Conservation (phyloP, 1,284 basidiomycete genomes). For the Tilletia setariae region DNA sequence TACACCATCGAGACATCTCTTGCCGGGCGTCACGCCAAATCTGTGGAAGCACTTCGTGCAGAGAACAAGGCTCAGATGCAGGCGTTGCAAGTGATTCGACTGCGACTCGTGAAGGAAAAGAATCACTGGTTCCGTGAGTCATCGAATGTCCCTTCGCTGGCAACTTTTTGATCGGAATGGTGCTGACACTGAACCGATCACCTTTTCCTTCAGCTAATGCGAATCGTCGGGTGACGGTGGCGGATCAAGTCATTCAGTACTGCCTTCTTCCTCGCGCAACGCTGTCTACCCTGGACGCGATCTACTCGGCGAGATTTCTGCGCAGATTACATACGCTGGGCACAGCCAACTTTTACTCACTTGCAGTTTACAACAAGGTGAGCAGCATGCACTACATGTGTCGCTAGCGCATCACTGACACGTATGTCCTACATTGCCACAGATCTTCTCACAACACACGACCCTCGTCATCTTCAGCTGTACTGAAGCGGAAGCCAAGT, state of each 20-base stretch:
- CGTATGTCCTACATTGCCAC: not conserved
- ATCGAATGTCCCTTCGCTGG: too few relatives aligned
- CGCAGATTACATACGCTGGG: slow-evolving; percentile 79
- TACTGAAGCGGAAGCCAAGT: slow-evolving; percentile 91
- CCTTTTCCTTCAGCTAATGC: not conserved
- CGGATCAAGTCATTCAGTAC: slow-evolving; percentile 68
- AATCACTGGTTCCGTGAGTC: slow-evolving; percentile 71
- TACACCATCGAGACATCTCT: slow-evolving; percentile 47
- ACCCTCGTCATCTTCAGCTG: slow-evolving; percentile 83
- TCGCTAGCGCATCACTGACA: not conserved
- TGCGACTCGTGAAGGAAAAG: slow-evolving; percentile 75
- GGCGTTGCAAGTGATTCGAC: slow-evolving; percentile 69
- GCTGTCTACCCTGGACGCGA: slow-evolving; percentile 90
- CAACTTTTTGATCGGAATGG: not conserved
- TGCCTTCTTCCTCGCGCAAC: slow-evolving; percentile 89
- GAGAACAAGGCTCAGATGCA: slow-evolving; percentile 75
- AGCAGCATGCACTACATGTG: slow-evolving; percentile 53
- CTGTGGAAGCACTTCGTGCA: slow-evolving; percentile 32
- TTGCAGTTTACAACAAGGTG: slow-evolving; percentile 79
- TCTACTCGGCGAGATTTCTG: slow-evolving; percentile 88
- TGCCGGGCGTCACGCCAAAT: slow-evolving; percentile 18
- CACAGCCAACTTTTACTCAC: slow-evolving; percentile 79
- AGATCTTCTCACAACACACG: slow-evolving; percentile 42
- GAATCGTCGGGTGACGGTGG: slow-evolving; percentile 18
- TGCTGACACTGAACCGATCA: not conserved